Evolutionary conservation across 2,329 filamentous ascomycete species (phyloP).

Genomic region (Phyllosticta paracitricarpa): DNA sequence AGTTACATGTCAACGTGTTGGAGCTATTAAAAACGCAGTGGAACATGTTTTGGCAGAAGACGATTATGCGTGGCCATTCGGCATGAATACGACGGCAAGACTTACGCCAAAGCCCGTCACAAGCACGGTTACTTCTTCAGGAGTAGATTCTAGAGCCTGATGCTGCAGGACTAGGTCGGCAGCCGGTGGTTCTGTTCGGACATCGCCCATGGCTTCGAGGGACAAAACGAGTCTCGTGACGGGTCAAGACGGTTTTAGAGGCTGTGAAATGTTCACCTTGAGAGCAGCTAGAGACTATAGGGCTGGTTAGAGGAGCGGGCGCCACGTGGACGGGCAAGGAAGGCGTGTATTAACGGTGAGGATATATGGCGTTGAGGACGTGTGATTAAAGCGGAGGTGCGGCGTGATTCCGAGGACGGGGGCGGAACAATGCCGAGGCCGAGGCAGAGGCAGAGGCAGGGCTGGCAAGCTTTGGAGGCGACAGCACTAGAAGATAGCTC

Average conservation of each 20-base stretch:
- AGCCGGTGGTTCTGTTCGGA: not conserved
- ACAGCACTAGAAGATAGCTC: not conserved
- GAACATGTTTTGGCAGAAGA: constrained; percentile 1
- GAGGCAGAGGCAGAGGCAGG: not conserved
- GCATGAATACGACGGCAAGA: constrained; percentile 5
- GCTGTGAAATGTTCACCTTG: not conserved
- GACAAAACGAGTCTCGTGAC: not conserved
- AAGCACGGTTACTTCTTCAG: constrained; percentile 28
- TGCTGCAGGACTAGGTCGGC: not conserved
- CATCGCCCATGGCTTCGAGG: constrained; percentile 3
- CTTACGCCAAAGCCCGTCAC: constrained; percentile 39
- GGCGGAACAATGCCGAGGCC: not conserved
- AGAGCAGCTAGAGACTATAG: not conserved
- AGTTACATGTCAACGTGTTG: not conserved
- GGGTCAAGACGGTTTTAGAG: not conserved
- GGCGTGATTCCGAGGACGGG: not conserved
- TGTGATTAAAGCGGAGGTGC: not conserved
- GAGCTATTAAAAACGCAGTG: not conserved
- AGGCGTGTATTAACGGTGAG: not conserved
- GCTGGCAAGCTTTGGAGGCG: not conserved
- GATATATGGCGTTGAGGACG: not conserved
- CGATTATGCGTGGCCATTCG: not conserved
- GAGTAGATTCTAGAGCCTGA: not conserved
- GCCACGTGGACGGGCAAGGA: not conserved
- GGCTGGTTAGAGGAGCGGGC: not conserved